Evolutionary conservation across 2,329 filamentous ascomycete genomes (phyloP).

Genomic region (Tympanopsis confertula): DNA sequence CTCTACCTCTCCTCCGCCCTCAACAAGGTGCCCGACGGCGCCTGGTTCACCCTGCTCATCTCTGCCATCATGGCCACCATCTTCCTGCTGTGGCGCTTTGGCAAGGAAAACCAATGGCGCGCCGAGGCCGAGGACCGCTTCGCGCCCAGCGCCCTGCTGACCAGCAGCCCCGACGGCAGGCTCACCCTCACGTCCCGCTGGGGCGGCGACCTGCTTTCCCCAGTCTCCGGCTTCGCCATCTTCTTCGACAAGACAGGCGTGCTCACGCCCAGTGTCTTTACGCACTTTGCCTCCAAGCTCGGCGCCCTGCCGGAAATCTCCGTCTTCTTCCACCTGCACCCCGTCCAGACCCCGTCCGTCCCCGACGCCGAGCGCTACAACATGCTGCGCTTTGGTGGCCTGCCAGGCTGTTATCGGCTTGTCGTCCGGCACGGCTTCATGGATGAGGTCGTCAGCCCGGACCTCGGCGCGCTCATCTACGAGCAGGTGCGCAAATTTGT

Average conservation of each 20-base stretch:
- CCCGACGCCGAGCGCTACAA: slow-evolving; percentile 32
- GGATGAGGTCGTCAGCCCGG: slow-evolving; percentile 56
- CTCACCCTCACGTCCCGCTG: slow-evolving; percentile 23
- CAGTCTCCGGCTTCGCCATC: slow-evolving; percentile 42
- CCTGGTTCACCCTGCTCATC: slow-evolving; percentile 66
- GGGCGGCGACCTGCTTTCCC: slow-evolving; percentile 18
- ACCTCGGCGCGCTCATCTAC: slow-evolving; percentile 47
- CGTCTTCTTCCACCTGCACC: slow-evolving; percentile 66
- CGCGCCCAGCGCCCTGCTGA: slow-evolving; percentile 12
- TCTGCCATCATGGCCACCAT: slow-evolving; percentile 48
- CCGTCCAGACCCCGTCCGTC: slow-evolving; percentile 46
- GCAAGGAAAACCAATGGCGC: slow-evolving; percentile 67
- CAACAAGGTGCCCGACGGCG: slow-evolving; percentile 63
- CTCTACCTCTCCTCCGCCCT: slow-evolving; percentile 60
- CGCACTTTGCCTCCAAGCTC: slow-evolving; percentile 64
- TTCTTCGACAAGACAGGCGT: slow-evolving; percentile 69
- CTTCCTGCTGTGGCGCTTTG: slow-evolving; percentile 68
- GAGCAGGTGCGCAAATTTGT: slow-evolving; percentile 43
- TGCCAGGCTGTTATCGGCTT: slow-evolving; percentile 28
- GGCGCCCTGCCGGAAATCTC: slow-evolving; percentile 53
- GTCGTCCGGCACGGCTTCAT: slow-evolving; percentile 63
- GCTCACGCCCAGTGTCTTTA: slow-evolving; percentile 49
- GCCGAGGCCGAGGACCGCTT: slow-evolving; percentile 54
- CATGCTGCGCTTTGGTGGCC: slow-evolving; percentile 23
- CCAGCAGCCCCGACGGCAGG: slow-evolving; percentile 26